A percentile compares a stretch with the other conserved stretches of the same genome.
Evolutionary conservation across 1,284 basidiomycete genomes (phyloP).

Genomic region (Tilletia caries): DNA sequence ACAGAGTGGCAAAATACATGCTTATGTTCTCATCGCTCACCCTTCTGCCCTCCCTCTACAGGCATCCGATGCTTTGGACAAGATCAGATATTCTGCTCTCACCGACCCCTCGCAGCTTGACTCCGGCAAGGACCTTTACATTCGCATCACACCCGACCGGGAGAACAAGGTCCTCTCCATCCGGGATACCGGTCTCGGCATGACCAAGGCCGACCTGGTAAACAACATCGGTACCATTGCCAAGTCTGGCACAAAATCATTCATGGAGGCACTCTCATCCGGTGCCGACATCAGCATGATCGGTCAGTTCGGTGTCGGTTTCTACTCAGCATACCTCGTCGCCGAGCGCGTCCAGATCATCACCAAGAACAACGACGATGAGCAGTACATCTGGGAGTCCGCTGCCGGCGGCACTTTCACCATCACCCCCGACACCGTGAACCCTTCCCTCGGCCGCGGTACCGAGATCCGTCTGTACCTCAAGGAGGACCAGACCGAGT

Average conservation of each 20-base stretch:
- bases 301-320: constrained; percentile 96
- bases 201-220: constrained; percentile 60
- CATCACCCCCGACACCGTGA: constrained; percentile 87
- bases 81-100: constrained; percentile 52
- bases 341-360: constrained; percentile 97
- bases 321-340: constrained; percentile 99
- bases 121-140: constrained; percentile 52
- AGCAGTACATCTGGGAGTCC: constrained; percentile 99
- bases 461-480: constrained; percentile 90
- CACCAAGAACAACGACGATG: constrained; percentile 99
- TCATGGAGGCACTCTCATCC: constrained; percentile 84
- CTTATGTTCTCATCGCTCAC: too few species aligned
- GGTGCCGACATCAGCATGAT: constrained; percentile 64
- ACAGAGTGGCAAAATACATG: too few species aligned
- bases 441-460: constrained; percentile 88
- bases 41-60: background rate
- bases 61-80: constrained; percentile 53
- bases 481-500: constrained; percentile 98
- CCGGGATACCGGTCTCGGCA: constrained; percentile 95
- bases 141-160: constrained; percentile 66
- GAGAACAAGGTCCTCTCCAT: constrained; percentile 84
- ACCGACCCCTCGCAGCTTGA: constrained; percentile 52
- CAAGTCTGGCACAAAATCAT: constrained; percentile 92
- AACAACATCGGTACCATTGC: constrained; percentile 99
- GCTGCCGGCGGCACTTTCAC: constrained; percentile 99